Conservation (phyloP, 768 basidiomycete genomes). For the Wakefieldia striispora region DNA sequence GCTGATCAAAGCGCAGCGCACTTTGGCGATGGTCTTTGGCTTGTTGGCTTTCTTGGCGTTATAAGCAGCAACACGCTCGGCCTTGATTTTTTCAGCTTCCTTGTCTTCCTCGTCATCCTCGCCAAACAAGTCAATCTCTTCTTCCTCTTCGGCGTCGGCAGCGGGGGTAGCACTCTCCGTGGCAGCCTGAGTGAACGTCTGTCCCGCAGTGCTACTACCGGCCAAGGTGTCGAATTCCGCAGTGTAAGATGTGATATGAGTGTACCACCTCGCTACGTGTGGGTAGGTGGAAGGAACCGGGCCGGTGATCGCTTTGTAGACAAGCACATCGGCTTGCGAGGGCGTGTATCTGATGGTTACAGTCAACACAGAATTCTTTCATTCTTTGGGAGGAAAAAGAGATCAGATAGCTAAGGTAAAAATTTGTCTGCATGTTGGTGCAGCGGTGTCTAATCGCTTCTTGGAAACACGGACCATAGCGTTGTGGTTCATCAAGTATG, state of each 20-base stretch:
- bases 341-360: constrained; percentile 67
- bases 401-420: constrained; percentile 73
- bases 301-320: constrained; percentile 77
- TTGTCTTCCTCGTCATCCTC: constrained; percentile 80
- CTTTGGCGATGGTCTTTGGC: constrained; percentile 86
- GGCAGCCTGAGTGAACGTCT: constrained; percentile 61
- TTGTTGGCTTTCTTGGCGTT: constrained; percentile 91
- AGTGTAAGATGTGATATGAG: constrained; percentile 85
- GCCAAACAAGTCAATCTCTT: constrained; percentile 86
- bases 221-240: constrained; percentile 75
- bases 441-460: constrained; percentile 92
- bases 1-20: constrained; percentile 29
- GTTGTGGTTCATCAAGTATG: constrained; percentile 58
- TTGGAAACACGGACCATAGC: constrained; percentile 99
- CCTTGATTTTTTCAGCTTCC: constrained; percentile 85
- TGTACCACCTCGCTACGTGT: constrained; percentile 88
- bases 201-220: constrained; percentile 81
- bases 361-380: constrained; percentile 4
- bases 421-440: constrained; percentile 65
- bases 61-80: constrained; percentile 91
- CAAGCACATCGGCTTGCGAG: constrained; percentile 91
- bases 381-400: constrained; percentile 7
- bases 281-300: constrained; percentile 67
- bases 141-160: constrained; percentile 49
- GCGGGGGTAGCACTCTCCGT: constrained; percentile 45